Evolutionary conservation across 805 yeast genomes (phyloP).

Genomic region (Torulaspora indica): DNA sequence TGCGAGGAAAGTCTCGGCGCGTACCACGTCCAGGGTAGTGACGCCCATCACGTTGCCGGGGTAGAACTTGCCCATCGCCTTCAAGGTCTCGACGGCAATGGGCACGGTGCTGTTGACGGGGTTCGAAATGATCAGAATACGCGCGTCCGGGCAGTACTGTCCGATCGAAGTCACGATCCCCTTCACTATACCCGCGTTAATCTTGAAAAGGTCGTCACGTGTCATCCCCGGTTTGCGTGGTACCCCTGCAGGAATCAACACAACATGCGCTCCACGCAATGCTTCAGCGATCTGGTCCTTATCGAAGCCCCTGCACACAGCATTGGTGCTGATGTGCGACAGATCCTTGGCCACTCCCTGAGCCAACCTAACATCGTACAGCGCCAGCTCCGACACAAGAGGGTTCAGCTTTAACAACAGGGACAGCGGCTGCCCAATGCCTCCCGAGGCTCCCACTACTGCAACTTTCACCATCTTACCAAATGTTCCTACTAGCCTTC

Average conservation of each 20-base stretch:
- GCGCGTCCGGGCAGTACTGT: constrained; percentile 61
- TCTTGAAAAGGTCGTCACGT: constrained; percentile 78
- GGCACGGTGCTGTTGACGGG: constrained; percentile 85
- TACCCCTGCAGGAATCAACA: constrained; percentile 85
- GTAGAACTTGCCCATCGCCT: constrained; percentile 65
- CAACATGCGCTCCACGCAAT: constrained; percentile 73
- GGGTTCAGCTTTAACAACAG: constrained; percentile 66
- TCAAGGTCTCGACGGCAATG: constrained; percentile 73
- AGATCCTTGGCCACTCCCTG: constrained; percentile 80
- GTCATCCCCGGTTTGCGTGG: constrained; percentile 91
- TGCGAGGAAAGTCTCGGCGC: constrained; percentile 66
- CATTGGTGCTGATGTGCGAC: constrained; percentile 72
- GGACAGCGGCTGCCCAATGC: constrained; percentile 72
- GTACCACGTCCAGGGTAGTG: constrained; percentile 71
- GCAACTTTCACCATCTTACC: constrained; percentile 51
- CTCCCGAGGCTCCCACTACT: constrained; percentile 82
- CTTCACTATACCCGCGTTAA: constrained; percentile 77
- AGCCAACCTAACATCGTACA: constrained; percentile 70
- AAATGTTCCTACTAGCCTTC: background rate
- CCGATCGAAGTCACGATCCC: constrained; percentile 70
- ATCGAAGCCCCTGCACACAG: constrained; percentile 61
- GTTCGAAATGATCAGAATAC: constrained; percentile 64
- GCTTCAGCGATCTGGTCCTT: constrained; percentile 65
- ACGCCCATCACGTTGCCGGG: constrained; percentile 79
- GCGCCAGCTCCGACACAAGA: constrained; percentile 61